These are phyloP conservation scores for Melocanna baccifera DNA, from an alignment of 176 grass and related monocot species.

Conservation along the genomic window DNA sequence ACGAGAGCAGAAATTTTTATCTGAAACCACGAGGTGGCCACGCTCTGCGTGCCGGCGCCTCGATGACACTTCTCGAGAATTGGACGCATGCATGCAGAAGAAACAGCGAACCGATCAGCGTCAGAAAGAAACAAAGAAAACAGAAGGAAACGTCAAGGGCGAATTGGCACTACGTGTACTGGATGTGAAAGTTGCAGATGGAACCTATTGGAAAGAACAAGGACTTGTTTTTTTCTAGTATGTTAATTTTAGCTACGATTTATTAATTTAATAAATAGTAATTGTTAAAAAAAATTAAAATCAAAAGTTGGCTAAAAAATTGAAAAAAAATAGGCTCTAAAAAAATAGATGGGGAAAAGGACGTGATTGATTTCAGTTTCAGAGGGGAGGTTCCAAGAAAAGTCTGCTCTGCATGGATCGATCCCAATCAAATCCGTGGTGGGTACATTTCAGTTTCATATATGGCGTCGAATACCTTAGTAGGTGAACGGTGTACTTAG, in stretches of 20 bases:
- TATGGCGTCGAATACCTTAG: neutral
- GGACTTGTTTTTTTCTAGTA: too few relatives aligned
- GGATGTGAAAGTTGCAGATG: neutral
- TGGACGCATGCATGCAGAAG: neutral
- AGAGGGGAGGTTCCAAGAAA: neutral
- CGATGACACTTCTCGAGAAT: too few relatives aligned
- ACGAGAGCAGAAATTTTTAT: too few relatives aligned
- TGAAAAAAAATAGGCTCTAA: too few relatives aligned
- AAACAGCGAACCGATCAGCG: neutral
- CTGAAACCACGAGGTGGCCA: neutral
- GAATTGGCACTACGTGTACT: too few relatives aligned
- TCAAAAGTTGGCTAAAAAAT: fast-evolving
- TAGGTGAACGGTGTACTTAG: neutral
- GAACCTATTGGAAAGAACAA: neutral
- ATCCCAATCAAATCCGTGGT: neutral
- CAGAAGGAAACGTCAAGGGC: neutral
- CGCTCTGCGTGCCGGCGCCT: neutral
- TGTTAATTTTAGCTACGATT: too few relatives aligned
- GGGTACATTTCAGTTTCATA: neutral
- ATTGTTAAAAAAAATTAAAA: too few relatives aligned
- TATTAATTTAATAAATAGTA: too few relatives aligned
- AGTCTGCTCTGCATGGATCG: neutral
- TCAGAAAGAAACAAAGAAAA: neutral
- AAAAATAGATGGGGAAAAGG: neutral
- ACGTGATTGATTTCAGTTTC: neutral